Percentiles rank a stretch among this genome's conserved stretches.
These are phyloP conservation scores for Pontederia crassipes DNA, from an alignment of 176 grass and related monocot species.

Conservation along the genomic window DNA sequence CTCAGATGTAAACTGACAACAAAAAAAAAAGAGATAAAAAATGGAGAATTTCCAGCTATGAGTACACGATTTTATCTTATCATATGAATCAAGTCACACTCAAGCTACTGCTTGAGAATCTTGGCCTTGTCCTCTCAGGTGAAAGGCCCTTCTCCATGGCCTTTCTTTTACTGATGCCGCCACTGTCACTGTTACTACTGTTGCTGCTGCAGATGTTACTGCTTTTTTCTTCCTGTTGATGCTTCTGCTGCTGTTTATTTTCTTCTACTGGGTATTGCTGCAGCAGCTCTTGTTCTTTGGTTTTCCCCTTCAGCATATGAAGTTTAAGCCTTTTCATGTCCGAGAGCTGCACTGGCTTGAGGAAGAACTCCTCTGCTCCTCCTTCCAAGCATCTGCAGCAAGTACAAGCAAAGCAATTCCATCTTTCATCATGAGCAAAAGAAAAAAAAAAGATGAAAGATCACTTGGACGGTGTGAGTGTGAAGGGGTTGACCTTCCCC, in stretches of 20 bases:
- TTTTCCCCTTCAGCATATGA: slow-evolving; percentile 61
- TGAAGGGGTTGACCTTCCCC: background rate
- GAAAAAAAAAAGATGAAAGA: background rate
- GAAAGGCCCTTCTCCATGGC: slow-evolving; percentile 4
- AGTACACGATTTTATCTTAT: too few relatives aligned
- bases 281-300: background rate
- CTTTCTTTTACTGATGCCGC: slow-evolving; percentile 14
- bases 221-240: background rate
- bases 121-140: slow-evolving; percentile 15
- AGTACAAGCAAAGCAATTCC: background rate
- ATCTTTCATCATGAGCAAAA: slow-evolving; percentile 5
- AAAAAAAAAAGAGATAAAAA: too few relatives aligned
- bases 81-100: background rate
- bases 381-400: slow-evolving; percentile 76
- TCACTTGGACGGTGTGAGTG: too few relatives aligned
- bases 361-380: slow-evolving; percentile 7
- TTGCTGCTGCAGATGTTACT: background rate
- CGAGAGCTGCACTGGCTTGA: slow-evolving; percentile 1
- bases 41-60: too few relatives aligned
- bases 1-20: too few relatives aligned
- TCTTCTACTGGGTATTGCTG: too few relatives aligned
- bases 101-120: slow-evolving; percentile 8
- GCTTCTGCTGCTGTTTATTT: background rate
- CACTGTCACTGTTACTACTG: too few relatives aligned
- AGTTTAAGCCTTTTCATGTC: slow-evolving; percentile 92